A percentile compares a stretch with the other conserved stretches of the same genome.
These are phyloP conservation scores for Globisporangium parvum DNA, from an alignment of 352 stramenopile species.

Conservation along the genomic window DNA sequence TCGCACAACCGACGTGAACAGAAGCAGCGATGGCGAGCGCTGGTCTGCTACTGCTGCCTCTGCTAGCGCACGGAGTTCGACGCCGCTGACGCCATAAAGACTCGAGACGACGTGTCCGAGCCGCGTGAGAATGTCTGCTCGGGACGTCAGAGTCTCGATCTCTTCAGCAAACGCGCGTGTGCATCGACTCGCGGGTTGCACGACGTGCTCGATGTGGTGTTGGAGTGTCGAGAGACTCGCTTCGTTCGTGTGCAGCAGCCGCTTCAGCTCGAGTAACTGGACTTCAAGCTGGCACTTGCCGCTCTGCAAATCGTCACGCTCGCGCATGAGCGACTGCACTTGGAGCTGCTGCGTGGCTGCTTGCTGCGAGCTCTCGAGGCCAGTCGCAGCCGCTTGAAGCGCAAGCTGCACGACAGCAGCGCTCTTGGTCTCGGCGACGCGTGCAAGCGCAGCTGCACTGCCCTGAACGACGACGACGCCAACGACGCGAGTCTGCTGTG, in stretches of 20 bases:
- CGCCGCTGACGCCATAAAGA: background rate
- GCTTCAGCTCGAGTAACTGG: slow-evolving; percentile 13
- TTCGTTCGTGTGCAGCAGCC: slow-evolving; percentile 11
- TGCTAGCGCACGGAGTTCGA: background rate
- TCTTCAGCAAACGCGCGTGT: background rate
- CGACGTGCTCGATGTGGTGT: background rate
- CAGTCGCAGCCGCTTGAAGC: background rate
- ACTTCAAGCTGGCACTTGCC: slow-evolving; percentile 13
- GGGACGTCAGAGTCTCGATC: background rate
- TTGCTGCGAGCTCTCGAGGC: background rate
- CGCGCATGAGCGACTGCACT: background rate
- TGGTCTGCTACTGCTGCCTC: too few species aligned
- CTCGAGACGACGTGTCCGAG: slow-evolving; percentile 5
- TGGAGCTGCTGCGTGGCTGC: background rate
- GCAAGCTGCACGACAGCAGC: background rate
- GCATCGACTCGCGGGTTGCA: background rate
- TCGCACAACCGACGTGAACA: too few species aligned
- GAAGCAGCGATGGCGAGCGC: too few species aligned
- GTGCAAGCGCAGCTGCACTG: background rate
- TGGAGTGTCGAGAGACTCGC: background rate
- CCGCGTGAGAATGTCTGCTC: background rate
- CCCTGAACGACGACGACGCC: background rate
- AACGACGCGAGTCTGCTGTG: background rate
- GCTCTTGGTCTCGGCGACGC: background rate
- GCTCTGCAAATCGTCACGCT: slow-evolving; percentile 2